These are phyloP conservation scores for Stenocarpella maydis DNA, from an alignment of 2,329 filamentous ascomycete genomes.

Conservation along the genomic window DNA sequence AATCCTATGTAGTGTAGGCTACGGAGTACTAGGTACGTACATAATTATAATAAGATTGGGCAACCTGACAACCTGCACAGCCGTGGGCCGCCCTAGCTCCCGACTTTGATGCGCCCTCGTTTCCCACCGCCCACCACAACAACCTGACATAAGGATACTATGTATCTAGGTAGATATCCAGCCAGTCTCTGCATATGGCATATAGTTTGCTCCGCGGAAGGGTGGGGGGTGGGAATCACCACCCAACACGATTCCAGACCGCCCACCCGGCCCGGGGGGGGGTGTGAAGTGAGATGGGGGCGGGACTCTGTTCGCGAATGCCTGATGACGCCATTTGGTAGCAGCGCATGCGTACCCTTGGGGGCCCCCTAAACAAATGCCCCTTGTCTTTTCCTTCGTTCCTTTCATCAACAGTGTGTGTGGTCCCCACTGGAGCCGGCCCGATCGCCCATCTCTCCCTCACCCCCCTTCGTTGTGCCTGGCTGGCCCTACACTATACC, in stretches of 20 bases:
- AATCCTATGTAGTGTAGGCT: background rate
- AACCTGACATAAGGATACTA: background rate
- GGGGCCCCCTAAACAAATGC: background rate
- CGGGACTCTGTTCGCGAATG: background rate
- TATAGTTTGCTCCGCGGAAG: background rate
- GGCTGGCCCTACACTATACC: background rate
- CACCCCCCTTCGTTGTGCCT: too few relatives aligned
- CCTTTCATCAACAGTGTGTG: background rate
- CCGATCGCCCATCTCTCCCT: constrained; percentile 19
- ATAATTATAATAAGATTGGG: too few relatives aligned
- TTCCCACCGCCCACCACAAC: constrained; percentile 8
- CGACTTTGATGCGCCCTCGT: background rate
- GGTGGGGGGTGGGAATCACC: too few relatives aligned
- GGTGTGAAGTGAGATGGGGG: background rate
- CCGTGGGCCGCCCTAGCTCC: background rate
- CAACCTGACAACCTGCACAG: background rate
- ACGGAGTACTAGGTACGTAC: too few relatives aligned
- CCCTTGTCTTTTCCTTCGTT: background rate
- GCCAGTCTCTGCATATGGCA: too few relatives aligned
- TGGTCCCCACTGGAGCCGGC: constrained; percentile 23
- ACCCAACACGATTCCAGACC: constrained; percentile 1
- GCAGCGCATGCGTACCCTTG: background rate
- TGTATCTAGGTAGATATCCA: too few relatives aligned
- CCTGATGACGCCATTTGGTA: constrained; percentile 28
- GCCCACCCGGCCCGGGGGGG: background rate